phyloP scores from a whole-genome alignment of 768 basidiomycete genomes.

The Lactarius vividus region DNA sequence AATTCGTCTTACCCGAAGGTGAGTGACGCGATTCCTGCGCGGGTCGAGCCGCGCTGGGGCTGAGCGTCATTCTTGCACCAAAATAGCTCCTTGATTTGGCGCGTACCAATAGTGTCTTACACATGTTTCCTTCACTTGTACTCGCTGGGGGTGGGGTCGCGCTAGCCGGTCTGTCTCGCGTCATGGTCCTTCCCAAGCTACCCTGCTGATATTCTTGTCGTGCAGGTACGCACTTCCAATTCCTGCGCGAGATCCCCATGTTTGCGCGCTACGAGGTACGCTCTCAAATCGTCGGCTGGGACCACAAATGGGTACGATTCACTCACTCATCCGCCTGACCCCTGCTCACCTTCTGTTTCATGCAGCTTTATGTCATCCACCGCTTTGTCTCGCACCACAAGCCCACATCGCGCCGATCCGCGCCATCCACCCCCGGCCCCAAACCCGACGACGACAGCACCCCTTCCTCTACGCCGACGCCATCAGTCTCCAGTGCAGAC shows the following conservation, averaged over 20 bases:
- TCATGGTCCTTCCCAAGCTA: too few species aligned
- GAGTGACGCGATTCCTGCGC: slow-evolving; percentile 19
- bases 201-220: not conserved
- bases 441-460: slow-evolving; percentile 9
- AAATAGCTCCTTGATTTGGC: slow-evolving; percentile 36
- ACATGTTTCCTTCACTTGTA: slow-evolving; percentile 55
- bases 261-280: slow-evolving; percentile 60
- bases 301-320: slow-evolving; percentile 70
- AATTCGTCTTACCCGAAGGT: slow-evolving; percentile 82
- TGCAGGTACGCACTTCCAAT: slow-evolving; percentile 60
- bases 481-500: slow-evolving; percentile 15
- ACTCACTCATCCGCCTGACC: not conserved
- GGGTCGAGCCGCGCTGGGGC: not conserved
- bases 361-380: slow-evolving; percentile 58
- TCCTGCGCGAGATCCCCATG: slow-evolving; percentile 68
- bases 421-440: slow-evolving; percentile 29
- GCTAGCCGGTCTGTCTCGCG: slow-evolving; percentile 41
- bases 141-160: slow-evolving; percentile 60
- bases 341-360: not conserved
- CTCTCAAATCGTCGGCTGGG: slow-evolving; percentile 59
- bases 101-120: slow-evolving; percentile 46
- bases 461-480: slow-evolving; percentile 16
- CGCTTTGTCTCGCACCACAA: slow-evolving; percentile 60
- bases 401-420: slow-evolving; percentile 34
- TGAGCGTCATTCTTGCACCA: not conserved